Evolutionary conservation across 768 basidiomycete genomes (phyloP), one percentile per base, ranked within the genome.

Genomic region (Auriscalpium orientale): DNA sequence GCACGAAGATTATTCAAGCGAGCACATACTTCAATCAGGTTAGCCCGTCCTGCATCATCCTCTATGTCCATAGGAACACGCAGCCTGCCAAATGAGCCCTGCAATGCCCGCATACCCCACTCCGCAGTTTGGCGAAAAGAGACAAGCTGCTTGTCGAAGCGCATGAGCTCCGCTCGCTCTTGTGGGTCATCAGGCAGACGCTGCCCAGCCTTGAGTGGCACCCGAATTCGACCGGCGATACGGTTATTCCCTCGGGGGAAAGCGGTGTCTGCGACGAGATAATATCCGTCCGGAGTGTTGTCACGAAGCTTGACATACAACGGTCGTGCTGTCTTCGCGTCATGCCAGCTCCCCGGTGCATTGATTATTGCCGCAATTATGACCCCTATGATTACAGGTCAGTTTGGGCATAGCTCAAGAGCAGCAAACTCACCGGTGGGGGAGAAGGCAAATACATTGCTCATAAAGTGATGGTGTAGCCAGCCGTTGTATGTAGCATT

Each of bases 61-160:
- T 69, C 59, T 34, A 77, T 71, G 15, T 67, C 58, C 1, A 79
- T n/a, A 20, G 47, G 46, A 2, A 49, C 18, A 4, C 36, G 64
- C 11, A 82, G 67, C 1, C 70, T 62, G 2, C 78, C 74, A 68
- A 78, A 81, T 1, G 73, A 73, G 8, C 76, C 76, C 58, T 79
- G 77, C 8, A 81, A 50, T 6, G 65, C 57, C 0, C 67, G 66
- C 70, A 74, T 79, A 0, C 79, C 79, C 80, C 78, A 82, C 60
- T 82, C 77, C 9, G 77, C 76, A 2, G 78, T 74, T 61, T 82
- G 78, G 2, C 72, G 61, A 47, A n/a, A 47, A 8, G 16, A 22
- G 58, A 59, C 10, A 49, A 59, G 28, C 51, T 55, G 15, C 53
- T 53, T 15, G 9, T 58, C 38, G 53, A 47, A 57, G 28, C 43